Conservation (phyloP, 164 flowering plant species). For the Pachysandra terminalis region DNA sequence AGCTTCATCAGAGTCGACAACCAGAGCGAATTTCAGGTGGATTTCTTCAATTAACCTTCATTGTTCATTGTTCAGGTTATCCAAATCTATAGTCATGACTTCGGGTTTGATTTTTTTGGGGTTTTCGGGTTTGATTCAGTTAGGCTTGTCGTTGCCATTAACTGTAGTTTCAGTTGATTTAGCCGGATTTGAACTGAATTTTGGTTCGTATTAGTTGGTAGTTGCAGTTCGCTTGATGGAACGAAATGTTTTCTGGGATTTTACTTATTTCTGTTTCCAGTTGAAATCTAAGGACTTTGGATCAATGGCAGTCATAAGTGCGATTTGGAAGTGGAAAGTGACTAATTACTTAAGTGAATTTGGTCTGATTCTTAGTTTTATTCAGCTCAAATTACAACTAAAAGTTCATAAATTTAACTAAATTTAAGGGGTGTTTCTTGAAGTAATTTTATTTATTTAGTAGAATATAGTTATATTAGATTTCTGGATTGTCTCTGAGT, state of each 20-base stretch:
- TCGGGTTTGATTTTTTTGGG: too few species aligned
- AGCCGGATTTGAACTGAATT: neutral
- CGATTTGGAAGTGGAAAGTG: neutral
- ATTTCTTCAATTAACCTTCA: neutral
- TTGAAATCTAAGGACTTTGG: neutral
- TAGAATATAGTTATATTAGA: neutral
- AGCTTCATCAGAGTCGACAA: slow-evolving; percentile 33
- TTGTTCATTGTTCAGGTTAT: neutral
- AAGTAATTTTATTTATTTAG: neutral
- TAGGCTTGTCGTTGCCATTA: too few species aligned
- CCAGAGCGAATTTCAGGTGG: slow-evolving; percentile 78
- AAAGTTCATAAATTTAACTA: neutral
- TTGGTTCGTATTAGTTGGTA: neutral
- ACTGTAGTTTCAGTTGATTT: too few species aligned
- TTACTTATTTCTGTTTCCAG: neutral
- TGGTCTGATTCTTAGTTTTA: neutral
- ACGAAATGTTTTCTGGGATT: neutral
- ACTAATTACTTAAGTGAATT: neutral
- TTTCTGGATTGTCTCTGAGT: neutral
- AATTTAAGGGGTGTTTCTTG: neutral
- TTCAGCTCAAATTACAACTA: neutral
- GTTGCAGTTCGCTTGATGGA: neutral
- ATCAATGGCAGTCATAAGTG: neutral
- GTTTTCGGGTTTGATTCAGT: too few species aligned
- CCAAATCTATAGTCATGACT: too few species aligned